Evolutionary conservation across 2,329 filamentous ascomycete species (phyloP).

Genomic region (Verticillium nonalfalfae): DNA sequence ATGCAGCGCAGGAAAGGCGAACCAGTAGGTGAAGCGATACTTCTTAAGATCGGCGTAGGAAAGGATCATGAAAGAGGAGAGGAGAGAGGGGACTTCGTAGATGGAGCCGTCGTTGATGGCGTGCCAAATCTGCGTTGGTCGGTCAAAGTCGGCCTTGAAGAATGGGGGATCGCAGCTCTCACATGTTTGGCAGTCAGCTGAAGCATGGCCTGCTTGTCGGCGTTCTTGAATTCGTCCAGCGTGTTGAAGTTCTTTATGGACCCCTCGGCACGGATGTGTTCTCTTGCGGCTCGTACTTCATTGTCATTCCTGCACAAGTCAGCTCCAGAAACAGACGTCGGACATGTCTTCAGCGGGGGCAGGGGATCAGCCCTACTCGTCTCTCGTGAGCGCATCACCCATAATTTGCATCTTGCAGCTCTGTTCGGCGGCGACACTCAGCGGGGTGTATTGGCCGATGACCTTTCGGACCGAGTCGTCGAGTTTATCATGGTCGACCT

Average conservation of each 20-base stretch:
- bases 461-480: conserved; percentile 86
- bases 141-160: neutral
- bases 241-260: conserved; percentile 97
- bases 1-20: conserved; percentile 89
- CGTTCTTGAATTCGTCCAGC: conserved; percentile 82
- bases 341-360: neutral
- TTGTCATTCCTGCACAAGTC: conserved; percentile 19
- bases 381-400: conserved; percentile 76
- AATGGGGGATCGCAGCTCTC: conserved; percentile 16
- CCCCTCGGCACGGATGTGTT: conserved; percentile 78
- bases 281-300: conserved; percentile 53
- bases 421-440: conserved; percentile 63
- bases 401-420: conserved; percentile 88
- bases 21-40: conserved; percentile 97
- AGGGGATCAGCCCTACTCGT: conserved; percentile 54
- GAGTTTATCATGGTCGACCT: conserved; percentile 95
- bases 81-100: conserved; percentile 86
- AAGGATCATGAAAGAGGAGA: conserved; percentile 82
- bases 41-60: conserved; percentile 96
- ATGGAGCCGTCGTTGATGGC: conserved; percentile 95
- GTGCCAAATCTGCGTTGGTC: conserved; percentile 72
- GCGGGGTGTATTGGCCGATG: conserved; percentile 83
- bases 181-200: conserved; percentile 75
- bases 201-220: conserved; percentile 73
- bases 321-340: conserved; percentile 6